These are phyloP conservation scores for Colletotrichum magnum DNA, from an alignment of 2,329 filamentous ascomycete genomes.

Conservation along the genomic window DNA sequence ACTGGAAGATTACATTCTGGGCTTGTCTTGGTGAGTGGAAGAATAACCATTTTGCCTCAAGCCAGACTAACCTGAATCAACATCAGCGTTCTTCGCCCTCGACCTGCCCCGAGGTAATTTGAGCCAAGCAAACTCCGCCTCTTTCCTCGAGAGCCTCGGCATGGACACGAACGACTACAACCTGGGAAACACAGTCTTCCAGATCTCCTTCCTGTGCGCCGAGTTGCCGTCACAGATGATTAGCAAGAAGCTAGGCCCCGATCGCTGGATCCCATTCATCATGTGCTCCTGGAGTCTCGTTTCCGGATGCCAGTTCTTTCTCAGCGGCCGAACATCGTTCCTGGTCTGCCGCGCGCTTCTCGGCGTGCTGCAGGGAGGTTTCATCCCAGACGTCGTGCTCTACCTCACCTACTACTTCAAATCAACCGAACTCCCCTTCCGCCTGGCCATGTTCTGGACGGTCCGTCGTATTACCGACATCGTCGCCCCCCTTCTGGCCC, in stretches of 20 bases:
- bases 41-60: rapidly evolving
- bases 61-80: neutral
- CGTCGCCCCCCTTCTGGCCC: constrained; percentile 46
- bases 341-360: constrained; percentile 55
- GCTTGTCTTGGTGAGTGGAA: constrained; percentile 31
- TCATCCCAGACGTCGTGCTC: constrained; percentile 53
- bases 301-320: constrained; percentile 46
- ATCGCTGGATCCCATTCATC: constrained; percentile 50
- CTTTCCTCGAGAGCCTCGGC: constrained; percentile 56
- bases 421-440: constrained; percentile 45
- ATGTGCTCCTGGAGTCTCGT: constrained; percentile 44
- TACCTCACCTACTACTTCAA: constrained; percentile 49
- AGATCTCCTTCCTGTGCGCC: constrained; percentile 66
- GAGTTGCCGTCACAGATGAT: constrained; percentile 74
- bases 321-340: constrained; percentile 55
- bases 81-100: constrained; percentile 44
- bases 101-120: constrained; percentile 46
- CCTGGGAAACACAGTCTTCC: constrained; percentile 68
- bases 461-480: constrained; percentile 46
- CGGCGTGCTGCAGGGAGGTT: constrained; percentile 60
- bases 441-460: constrained; percentile 47
- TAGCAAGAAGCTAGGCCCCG: constrained; percentile 62
- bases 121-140: constrained; percentile 45
- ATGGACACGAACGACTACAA: constrained; percentile 62
- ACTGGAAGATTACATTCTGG: constrained; percentile 45